Evolutionary conservation across 139 green algal species (phyloP), one percentile per base, ranked within the genome.

Genomic region (Auxenochlorella protothecoides): DNA sequence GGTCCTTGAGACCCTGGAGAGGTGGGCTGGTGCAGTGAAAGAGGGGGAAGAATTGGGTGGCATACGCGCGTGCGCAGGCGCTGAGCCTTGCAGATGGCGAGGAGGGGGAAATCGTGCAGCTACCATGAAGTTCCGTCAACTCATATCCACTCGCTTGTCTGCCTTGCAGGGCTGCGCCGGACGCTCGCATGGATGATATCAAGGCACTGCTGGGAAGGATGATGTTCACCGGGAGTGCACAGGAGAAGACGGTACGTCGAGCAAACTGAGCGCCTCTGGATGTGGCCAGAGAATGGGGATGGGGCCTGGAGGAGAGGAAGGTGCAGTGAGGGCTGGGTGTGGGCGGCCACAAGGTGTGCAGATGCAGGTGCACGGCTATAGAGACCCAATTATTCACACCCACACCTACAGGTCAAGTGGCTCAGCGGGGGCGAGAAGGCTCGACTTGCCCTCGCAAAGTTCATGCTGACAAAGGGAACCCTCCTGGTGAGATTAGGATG

Each of bases 391-490:
- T 2, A 12, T 54, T 68, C 16, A 64, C 59, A 13, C 59, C 13
- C 59, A 70, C 52, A 3, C 52, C 51, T 71, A 70, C 71, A 84
- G 76, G 78, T 89, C 13, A 56, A 72, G 55, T 86, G 87, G 68
- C 75, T 97, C 69, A 90, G 80, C 52, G 91, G 91, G 52, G 91
- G 91, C 0, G 91, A 97, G 80, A 96, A 96, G 77, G 95, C 95
- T 6, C 88, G 95, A 7, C 82, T 99, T 54, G 94, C 95, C 0
- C 85, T 99, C 64, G 94, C 95, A 70, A 98, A 98, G 85, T 99
- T 99, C 85, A 99, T 99, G 95, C 88, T 96, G 74, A 97, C 92
- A 2, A 76, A 88, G 15, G 90, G 88, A 61, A 95, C 86, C 4
- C 78, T 98, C 68, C 85, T 96, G 7, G 81, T 96, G 12, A 13